Evolutionary conservation across 2,329 filamentous ascomycete species (phyloP).

Genomic region (Paraphaeosphaeria minitans): DNA sequence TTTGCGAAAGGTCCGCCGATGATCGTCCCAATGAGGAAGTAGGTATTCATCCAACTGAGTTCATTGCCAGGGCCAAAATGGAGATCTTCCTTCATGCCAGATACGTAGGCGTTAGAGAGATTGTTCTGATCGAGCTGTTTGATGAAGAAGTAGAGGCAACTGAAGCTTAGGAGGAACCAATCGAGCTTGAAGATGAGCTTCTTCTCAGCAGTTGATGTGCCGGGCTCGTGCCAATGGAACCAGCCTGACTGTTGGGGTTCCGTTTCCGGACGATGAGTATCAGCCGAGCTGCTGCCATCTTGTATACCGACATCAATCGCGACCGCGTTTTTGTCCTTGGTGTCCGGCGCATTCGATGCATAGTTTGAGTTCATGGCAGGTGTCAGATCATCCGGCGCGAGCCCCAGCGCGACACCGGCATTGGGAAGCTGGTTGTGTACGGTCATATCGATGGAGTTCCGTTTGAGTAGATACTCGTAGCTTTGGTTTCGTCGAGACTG

Average conservation of each 20-base stretch:
- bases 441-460: not conserved
- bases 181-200: slow-evolving; percentile 26
- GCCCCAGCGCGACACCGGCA: not conserved
- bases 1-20: slow-evolving; percentile 14
- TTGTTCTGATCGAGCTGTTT: slow-evolving; percentile 26
- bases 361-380: not conserved
- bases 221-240: slow-evolving; percentile 17
- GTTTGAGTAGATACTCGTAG: not conserved
- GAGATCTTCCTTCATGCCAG: slow-evolving; percentile 20
- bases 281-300: slow-evolving; percentile 6
- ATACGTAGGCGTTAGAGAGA: slow-evolving; percentile 16
- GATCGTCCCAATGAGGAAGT: slow-evolving; percentile 3
- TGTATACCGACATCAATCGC: not conserved
- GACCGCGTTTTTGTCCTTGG: not conserved
- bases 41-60: slow-evolving; percentile 15
- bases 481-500: not conserved
- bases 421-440: not conserved
- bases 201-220: slow-evolving; percentile 17
- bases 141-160: slow-evolving; percentile 25
- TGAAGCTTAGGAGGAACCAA: slow-evolving; percentile 21
- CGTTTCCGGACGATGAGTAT: not conserved
- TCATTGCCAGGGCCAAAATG: slow-evolving; percentile 13
- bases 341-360: not conserved
- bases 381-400: not conserved
- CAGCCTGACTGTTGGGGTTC: not conserved